Conservation (phyloP, 164 flowering plant species). For the Kingdonia uniflora region DNA sequence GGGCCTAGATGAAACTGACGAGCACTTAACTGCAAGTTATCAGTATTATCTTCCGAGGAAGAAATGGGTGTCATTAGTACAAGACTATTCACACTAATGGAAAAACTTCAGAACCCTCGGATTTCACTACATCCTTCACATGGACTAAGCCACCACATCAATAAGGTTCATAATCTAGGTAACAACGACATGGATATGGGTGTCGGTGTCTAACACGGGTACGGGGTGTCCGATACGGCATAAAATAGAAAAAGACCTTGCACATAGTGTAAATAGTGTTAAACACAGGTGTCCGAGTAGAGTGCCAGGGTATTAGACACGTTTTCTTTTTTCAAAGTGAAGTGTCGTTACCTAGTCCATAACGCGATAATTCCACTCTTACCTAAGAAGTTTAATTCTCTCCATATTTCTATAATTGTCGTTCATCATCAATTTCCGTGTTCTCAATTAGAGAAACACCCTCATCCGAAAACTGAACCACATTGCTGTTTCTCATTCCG, state of each 20-base stretch:
- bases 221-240: too few relatives aligned
- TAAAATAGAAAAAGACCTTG: conserved; percentile 37
- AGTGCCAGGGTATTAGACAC: too few relatives aligned
- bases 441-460: conserved; percentile 33
- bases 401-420: conserved; percentile 44
- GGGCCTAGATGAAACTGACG: conserved; percentile 88
- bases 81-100: conserved; percentile 88
- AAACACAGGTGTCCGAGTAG: too few relatives aligned
- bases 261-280: too few relatives aligned
- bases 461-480: conserved; percentile 55
- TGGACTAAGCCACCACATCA: conserved; percentile 39
- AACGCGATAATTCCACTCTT: too few relatives aligned
- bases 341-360: too few relatives aligned
- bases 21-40: conserved; percentile 41
- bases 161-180: conserved; percentile 40
- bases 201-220: too few relatives aligned
- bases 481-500: too few relatives aligned
- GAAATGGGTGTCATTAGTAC: conserved; percentile 81
- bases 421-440: conserved; percentile 39
- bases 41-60: conserved; percentile 35
- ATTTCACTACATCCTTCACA: conserved; percentile 32
- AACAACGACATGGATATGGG: too few relatives aligned
- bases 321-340: too few relatives aligned
- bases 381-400: conserved; percentile 42
- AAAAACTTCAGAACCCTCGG: conserved; percentile 47